Evolutionary conservation across 192 early-diverging fungal genomes (phyloP), one percentile per base, ranked within the genome.

Genomic region (Podila horticola): DNA sequence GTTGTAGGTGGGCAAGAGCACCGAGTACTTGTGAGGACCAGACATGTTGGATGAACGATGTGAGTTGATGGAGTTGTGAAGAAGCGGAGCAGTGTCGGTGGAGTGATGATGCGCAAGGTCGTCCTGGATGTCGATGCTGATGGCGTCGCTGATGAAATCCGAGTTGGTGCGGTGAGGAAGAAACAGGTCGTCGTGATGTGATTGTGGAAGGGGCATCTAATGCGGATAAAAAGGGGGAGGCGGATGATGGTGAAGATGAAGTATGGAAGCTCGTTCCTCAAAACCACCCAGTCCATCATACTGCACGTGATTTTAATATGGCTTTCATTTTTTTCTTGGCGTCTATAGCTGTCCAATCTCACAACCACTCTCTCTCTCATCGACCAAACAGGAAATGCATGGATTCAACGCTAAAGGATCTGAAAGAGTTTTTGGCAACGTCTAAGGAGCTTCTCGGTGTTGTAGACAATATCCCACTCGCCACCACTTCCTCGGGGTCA

Each of bases 1-100:
- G 71, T 99, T 98, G 88, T 99, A 99, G 26, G 97, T 99, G 20
- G 97, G 97, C n/a, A 99, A 84, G 52, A 99, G 90, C 4, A 99
- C 96, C 15, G 94, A 94, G 84, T 97, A 99, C 82, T 94, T 94
- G 84, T 91, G 77, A 26, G 72, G 77, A 29, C 66, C 62, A 31
- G 62, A 11, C 77, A 81, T 81, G 66, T 72, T 65, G 45, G 45
- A 51, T 28, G 15, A 17, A 26, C 15, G 41, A 41, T 28, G 36
- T 30, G 31, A 62, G 65, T 49, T 58, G 66, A 59, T 79, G 74
- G 55, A 66, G 63, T 17, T 52, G 55, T 33, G 57, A 9, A 34
- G 22, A 45, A 33, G 52, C 22, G 15, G 50, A 20, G 12, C 26
- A 48, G 38, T 1, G 52, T 55, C 1, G 51, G 66, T 9, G 57